Conservation (phyloP, 2,329 filamentous ascomycete species). For the Phyllachora maydis region DNA sequence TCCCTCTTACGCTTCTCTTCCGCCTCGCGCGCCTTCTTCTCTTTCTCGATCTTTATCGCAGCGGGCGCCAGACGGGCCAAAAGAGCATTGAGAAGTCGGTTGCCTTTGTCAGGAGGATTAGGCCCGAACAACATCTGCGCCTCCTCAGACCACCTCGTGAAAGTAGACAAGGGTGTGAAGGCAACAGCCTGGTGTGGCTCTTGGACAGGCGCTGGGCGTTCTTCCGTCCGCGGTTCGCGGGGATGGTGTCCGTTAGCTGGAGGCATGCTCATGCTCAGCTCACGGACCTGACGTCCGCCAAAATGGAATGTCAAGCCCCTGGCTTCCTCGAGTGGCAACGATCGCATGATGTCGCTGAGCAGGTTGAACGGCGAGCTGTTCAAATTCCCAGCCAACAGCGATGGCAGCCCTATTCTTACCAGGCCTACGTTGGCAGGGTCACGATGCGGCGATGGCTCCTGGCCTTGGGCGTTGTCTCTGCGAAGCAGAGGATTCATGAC, state of each 20-base stretch:
- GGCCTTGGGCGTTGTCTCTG: too few relatives aligned
- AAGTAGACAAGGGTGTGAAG: conserved; percentile 53
- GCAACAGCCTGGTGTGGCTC: conserved; percentile 56
- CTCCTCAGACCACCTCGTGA: conserved; percentile 73
- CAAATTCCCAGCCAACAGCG: too few relatives aligned
- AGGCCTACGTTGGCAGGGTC: too few relatives aligned
- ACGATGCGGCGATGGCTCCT: too few relatives aligned
- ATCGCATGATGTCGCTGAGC: too few relatives aligned
- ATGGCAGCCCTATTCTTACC: too few relatives aligned
- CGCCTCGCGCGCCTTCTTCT: conserved; percentile 36
- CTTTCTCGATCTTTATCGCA: conserved; percentile 64
- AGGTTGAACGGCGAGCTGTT: too few relatives aligned
- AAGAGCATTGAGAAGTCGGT: conserved; percentile 47
- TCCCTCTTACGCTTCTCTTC: conserved; percentile 33
- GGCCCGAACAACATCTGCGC: conserved; percentile 66
- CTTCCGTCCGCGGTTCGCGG: conserved; percentile 23
- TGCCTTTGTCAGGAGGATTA: conserved; percentile 45
- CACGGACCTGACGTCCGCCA: conserved; percentile 30
- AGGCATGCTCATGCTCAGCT: too few relatives aligned
- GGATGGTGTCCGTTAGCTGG: too few relatives aligned
- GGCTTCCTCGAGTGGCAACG: too few relatives aligned
- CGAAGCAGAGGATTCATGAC: too few relatives aligned
- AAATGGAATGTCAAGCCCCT: too few relatives aligned
- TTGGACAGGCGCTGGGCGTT: conserved; percentile 25
- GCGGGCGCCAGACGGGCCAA: conserved; percentile 59